Base-by-base conservation (phyloP, 1,284 basidiomycete genomes). In the Ceratorhiza oryzae-sativae region DNA sequence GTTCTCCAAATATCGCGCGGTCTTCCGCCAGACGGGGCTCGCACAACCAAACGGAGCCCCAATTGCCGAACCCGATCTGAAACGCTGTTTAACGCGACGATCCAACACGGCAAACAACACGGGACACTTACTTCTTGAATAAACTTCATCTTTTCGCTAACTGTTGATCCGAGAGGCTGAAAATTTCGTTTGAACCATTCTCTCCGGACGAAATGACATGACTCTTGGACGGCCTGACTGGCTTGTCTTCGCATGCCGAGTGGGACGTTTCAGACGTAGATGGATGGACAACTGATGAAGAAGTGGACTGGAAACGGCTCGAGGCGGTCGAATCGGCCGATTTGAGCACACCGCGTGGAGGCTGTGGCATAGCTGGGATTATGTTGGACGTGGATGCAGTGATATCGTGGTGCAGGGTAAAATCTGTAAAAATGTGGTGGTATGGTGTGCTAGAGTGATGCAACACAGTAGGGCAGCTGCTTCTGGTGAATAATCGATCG, bases 21-120 rank as follows among this genome's bases (percentile, higher is more conserved):
- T 65, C 25, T 36, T 48, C 45, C 9, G 39, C 53, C 20, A 53
- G 34, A 32, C 53, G 65, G 41, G 46, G 61, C 51, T 67, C 56
- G 77, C 88, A 91, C 75, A 90, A 79, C 90, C 90, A 92, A 71
- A 92, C 90, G 77, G 89, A 90, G 59, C 92, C 92, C 92, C 92
- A 94, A 81, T 94, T 94, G 45, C 92, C 92, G 79, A 87, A 93
- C 27, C 92, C 92, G 81, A 93, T 90, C 90, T 93, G 70, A 34
- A 67, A 4, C 2, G 30, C 53, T 20, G 46, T 41, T 48, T 60
- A 23, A 61, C 32, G 25, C 71, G 25, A 49, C 30, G n/a, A 58
- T 73, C 39, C 45, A 73, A 34, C 20, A 23, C 46, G 41, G 23
- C 45, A 56, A 71, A 72, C 34, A 36, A 71, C 71, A 4, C 58